Evolutionary conservation across 805 yeast genomes (phyloP), one percentile per base, ranked within the genome.

Genomic region (Zygoascus bituminiphila): DNA sequence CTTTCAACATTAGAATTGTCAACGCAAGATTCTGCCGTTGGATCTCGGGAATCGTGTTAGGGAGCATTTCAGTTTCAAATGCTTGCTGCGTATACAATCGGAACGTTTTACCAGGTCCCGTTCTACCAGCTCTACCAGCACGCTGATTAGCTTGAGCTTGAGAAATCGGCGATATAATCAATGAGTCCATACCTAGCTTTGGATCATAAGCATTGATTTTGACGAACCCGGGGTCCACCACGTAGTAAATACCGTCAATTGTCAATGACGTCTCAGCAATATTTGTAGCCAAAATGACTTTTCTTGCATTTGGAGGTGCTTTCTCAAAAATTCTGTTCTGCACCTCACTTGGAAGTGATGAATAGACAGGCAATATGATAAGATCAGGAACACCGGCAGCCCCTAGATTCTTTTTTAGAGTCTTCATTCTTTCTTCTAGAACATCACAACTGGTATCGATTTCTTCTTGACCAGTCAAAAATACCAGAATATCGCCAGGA

Each of bases 101-200:
- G 60, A 84, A 93, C 66, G 98, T 93, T 62, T 87, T 86, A 15
- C 98, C 98, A 0, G 98, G 96, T 1, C 95, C 89, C 6, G 95
- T 88, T 71, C 98, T 82, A 38, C 98, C 98, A 5, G 98, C 98
- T 71, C 98, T 79, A 62, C 98, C 98, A 1, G 96, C 89, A 60
- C 98, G 74, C 67, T 93, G 98, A 59, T 88, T 89, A 0, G 96
- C 97, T 39, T 95, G 88, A 0, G 98, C 98, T 59, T 82, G 81
- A 0, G 98, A 89, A 54, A 95, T 88, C 0, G 96, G 94, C 14
- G 82, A 78, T 4, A 93, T 88, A 42, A 83, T 78, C 51, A 93
- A 72, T 29, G 89, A 82, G 51, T 88, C 95, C 80, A 91, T 89
- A 14, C 97, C 89, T 5, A 88, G 81, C 20, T 83, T 67, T 1